Percentiles rank a stretch among this genome's conserved stretches.
Evolutionary conservation across 345 rosid genomes (phyloP).

Genomic region (Geranium brycei): DNA sequence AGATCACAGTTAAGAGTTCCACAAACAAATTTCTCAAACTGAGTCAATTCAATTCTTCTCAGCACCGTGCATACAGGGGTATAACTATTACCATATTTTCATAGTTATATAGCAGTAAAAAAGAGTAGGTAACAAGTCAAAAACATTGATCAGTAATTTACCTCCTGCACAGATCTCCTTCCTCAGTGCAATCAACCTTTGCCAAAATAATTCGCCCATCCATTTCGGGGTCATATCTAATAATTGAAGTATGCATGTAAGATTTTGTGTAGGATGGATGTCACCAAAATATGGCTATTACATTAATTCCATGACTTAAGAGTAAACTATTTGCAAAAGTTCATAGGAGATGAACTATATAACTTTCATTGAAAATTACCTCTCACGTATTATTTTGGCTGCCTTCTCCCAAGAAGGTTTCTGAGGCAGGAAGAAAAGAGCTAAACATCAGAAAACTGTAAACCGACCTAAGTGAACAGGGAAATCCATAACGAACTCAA

Average conservation of each 20-base stretch:
- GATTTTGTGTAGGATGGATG: neutral
- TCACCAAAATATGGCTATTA: neutral
- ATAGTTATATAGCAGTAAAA: too few relatives aligned
- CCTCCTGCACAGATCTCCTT: constrained; percentile 86
- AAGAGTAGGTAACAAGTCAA: neutral
- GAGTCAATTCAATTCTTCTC: too few relatives aligned
- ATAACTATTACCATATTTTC: too few relatives aligned
- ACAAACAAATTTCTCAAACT: too few relatives aligned
- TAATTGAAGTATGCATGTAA: constrained; percentile 2
- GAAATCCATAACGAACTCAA: neutral
- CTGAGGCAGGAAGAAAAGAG: constrained; percentile 30
- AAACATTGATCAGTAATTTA: constrained; percentile 9
- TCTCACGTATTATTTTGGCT: constrained; percentile 63
- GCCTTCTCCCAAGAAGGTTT: constrained; percentile 99
- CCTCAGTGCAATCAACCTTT: constrained; percentile 79
- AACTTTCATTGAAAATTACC: constrained; percentile 26
- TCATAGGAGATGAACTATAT: neutral
- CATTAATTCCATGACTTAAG: neutral
- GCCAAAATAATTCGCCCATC: constrained; percentile 86
- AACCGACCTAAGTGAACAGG: neutral
- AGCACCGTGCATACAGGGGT: too few relatives aligned
- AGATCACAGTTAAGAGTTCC: too few relatives aligned
- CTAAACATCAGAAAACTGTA: neutral
- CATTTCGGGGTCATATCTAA: constrained; percentile 82
- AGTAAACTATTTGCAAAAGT: neutral